phyloP scores from a whole-genome alignment of 139 green algal species.

The Yamagishiella unicocca region DNA sequence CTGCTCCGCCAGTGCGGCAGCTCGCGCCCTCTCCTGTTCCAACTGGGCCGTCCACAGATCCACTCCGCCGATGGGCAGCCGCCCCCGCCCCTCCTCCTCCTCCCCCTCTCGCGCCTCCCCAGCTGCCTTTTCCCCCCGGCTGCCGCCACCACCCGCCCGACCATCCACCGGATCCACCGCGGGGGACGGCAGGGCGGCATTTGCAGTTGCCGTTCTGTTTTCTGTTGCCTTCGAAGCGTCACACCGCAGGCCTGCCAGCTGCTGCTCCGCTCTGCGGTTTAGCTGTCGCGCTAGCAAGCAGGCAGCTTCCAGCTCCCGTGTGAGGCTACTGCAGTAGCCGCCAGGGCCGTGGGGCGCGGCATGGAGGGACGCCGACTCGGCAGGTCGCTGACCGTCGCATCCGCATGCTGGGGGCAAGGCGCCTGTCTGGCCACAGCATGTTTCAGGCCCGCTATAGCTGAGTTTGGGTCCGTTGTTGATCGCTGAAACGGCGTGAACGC shows the following conservation, averaged over 20 bases:
- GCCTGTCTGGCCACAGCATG: too few species aligned
- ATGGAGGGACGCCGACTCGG: too few species aligned
- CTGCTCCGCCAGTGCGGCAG: not conserved
- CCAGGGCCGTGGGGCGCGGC: too few species aligned
- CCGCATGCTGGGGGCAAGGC: too few species aligned
- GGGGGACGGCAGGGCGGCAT: too few species aligned
- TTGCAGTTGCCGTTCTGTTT: too few species aligned
- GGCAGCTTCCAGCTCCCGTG: not conserved
- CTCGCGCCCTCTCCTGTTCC: not conserved
- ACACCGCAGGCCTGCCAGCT: not conserved
- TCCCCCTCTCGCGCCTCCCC: not conserved
- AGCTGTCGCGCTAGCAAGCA: not conserved
- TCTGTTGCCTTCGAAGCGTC: too few species aligned
- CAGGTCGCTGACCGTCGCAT: too few species aligned
- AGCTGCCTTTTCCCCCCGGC: not conserved
- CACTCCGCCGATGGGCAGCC: not conserved
- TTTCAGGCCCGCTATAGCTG: too few species aligned
- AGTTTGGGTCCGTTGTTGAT: too few species aligned
- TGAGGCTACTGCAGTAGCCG: not conserved
- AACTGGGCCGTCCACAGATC: not conserved
- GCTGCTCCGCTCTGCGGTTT: not conserved
- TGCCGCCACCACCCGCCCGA: not conserved
- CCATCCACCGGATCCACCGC: too few species aligned
- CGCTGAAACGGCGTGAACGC: too few species aligned
- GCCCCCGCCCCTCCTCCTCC: not conserved